Evolutionary conservation across 2,329 filamentous ascomycete species (phyloP), one percentile per base, ranked within the genome.

Genomic region (Xylariaceae sp.): DNA sequence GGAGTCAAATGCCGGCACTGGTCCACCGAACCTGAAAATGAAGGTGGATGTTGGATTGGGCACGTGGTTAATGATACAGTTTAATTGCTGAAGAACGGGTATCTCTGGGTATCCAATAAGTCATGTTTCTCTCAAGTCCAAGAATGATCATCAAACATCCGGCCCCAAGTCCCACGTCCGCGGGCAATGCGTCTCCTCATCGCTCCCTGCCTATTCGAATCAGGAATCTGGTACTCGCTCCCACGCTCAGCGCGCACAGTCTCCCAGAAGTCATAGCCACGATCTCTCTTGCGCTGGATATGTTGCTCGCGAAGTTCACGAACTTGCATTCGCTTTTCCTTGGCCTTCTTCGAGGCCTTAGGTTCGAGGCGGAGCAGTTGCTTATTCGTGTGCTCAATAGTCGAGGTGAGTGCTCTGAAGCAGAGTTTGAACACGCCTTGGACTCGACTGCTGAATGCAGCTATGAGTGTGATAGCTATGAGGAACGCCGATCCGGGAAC

Each of bases 361-460:
- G 71, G 65, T 52, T 68, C 60, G 10, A 72, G 45, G 19, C 48
- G 57, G n/a, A 47, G 56, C 31, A 66, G 44, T 13, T 53, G 54
- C 1, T 44, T 45, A 51, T 58, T 59, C 3, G 52, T 44, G 11
- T 50, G 47, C 9, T 59, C 45, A 11, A 51, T 33, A 2, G 31
- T 13, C 33, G 47, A 10, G 48, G 33, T 2, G 45, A 46, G 18
- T 6, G 55, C 33, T 10, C 57, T 54, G 57, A 64, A 69, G 18
- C 57, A 53, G 12, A 50, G 41, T 42, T 64, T 65, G 54, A 70
- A 65, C 1, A 61, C 40, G 2, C 55, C 43, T 55, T 74, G 72
- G 2, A 73, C 73, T 6, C 70, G 73, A 17, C 71, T 75, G 61
- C 75, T 84, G 67, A 83, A 86, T 0, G 82, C 82, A 1, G 77